Conservation (phyloP, 2,329 filamentous ascomycete genomes). For the Monilinia laxa region DNA sequence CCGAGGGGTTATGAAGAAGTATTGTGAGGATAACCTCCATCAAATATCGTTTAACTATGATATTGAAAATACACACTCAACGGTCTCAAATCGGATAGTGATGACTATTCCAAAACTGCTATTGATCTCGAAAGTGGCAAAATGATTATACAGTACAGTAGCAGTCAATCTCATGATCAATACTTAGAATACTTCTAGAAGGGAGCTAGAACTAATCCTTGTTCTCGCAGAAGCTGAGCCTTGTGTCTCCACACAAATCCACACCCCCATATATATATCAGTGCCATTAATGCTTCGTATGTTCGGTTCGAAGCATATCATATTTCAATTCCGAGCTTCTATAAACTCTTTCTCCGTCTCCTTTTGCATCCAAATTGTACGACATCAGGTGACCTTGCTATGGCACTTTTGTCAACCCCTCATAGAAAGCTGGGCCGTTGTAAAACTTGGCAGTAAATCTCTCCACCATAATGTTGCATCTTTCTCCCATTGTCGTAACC, state of each 20-base stretch:
- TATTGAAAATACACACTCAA: too few species aligned
- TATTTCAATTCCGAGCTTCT: not conserved
- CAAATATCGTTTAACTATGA: too few species aligned
- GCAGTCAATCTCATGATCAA: not conserved
- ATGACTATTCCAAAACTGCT: not conserved
- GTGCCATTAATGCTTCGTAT: too few species aligned
- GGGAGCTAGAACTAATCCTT: not conserved
- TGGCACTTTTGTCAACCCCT: too few species aligned
- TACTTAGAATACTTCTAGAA: not conserved
- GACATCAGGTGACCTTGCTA: too few species aligned
- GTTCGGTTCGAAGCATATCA: not conserved
- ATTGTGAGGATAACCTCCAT: too few species aligned
- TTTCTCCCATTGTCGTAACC: not conserved
- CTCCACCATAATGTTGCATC: not conserved
- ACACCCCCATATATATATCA: not conserved
- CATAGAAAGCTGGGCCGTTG: not conserved
- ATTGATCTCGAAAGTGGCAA: not conserved
- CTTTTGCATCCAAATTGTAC: too few species aligned
- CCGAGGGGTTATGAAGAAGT: not conserved
- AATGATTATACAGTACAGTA: not conserved
- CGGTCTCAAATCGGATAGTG: too few species aligned
- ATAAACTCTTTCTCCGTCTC: too few species aligned
- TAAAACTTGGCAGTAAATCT: not conserved
- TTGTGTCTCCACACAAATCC: slow-evolving; percentile 2
- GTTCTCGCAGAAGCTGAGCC: not conserved